These are phyloP conservation scores for Venturia nashicola DNA, from an alignment of 2,329 filamentous ascomycete species.

Conservation along the genomic window DNA sequence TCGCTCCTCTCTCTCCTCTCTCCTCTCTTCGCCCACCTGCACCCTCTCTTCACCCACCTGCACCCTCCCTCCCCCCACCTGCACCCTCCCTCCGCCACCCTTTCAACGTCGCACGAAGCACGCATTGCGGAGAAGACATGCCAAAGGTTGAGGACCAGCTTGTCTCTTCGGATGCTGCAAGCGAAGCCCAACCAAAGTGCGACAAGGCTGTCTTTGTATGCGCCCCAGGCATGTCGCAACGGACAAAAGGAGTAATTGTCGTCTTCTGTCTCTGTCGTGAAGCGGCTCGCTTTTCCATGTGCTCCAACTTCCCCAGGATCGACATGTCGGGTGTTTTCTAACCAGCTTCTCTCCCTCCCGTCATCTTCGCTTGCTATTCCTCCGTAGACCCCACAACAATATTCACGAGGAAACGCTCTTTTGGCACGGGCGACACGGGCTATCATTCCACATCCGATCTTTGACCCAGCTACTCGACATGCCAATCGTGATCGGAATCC, in stretches of 20 bases:
- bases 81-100: too few relatives aligned
- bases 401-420: neutral
- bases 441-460: neutral
- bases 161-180: constrained; percentile 2
- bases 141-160: too few relatives aligned
- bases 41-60: too few relatives aligned
- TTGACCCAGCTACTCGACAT: constrained; percentile 20
- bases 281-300: too few relatives aligned
- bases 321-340: too few relatives aligned
- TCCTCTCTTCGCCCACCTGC: too few relatives aligned
- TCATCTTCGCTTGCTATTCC: neutral
- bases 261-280: too few relatives aligned
- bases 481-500: constrained; percentile 32
- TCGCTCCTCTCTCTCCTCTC: too few relatives aligned
- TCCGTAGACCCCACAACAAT: neutral
- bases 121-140: neutral
- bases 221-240: neutral
- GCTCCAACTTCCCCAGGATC: neutral
- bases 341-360: too few relatives aligned
- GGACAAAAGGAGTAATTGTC: neutral
- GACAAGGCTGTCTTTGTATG: neutral
- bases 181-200: neutral
- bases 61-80: too few relatives aligned
- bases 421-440: too few relatives aligned
- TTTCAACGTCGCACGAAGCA: too few relatives aligned